Base-by-base conservation (phyloP, 768 basidiomycete species). In the Xanthoconium purpureum region DNA sequence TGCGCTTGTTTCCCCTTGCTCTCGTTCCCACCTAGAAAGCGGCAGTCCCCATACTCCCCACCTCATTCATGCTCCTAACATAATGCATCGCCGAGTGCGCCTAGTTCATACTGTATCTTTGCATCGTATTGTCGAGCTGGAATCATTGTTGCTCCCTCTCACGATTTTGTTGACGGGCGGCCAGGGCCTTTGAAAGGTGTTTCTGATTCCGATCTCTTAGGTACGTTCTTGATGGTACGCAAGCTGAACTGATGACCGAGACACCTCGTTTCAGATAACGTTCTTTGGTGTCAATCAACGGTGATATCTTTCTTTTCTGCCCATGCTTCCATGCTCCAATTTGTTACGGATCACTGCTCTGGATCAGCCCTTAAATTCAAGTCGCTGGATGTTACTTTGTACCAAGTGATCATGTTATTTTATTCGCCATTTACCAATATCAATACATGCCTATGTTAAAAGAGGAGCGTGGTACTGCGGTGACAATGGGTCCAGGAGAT, bases 91-190 rank as follows among this genome's bases (percentile, higher is more conserved):
- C 63, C 47, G 18, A 57, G 53, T 37, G 49, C 47, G 45, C 37
- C 36, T 66, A 63, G 54, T 59, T 39, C 56, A 54, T 58, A 48
- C n/a, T 53, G 43, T 55, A 47, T 55, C 24, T 20, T 50, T 56
- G 24, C 47, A 52, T 50, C 37, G 46, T 50, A 55, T 55, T 4
- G 24, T 52, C 38, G 39, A 56, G 56, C 18, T 35, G 33, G 49
- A 39, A 42, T 29, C 9, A 32, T n/a, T 14, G 4, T 50, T 38
- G 40, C 40, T 42, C 11, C 24, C 9, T 14, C 17, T 30, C 8
- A 7, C n/a, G 3, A 39, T 39, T 39, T n/a, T n/a, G 33, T 9
- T 35, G 33, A 12, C 33, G 9, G n/a, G n/a, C 6, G 33, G 33
- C 9, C 33, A 12, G 20, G 8, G 4, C 24, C 24, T 24, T 24